Conservation (phyloP, 441 rosid species). For the Gossypium schwendimanii region DNA sequence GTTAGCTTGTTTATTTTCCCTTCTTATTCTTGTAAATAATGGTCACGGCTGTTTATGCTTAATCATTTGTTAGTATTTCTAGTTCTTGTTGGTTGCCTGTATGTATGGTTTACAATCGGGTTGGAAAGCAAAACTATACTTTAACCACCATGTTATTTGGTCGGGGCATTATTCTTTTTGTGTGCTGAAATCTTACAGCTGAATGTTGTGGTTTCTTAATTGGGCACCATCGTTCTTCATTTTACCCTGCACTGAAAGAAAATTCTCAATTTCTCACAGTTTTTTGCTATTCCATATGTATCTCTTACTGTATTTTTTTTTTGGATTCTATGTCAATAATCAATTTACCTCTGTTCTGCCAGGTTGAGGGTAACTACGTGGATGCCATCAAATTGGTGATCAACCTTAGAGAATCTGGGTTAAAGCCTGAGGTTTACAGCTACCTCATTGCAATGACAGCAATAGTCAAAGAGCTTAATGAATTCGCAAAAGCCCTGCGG, state of each 20-base stretch:
- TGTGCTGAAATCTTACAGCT: neutral
- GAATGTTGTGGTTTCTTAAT: neutral
- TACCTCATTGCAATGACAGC: conserved; percentile 86
- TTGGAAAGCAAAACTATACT: neutral
- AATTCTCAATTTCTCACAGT: neutral
- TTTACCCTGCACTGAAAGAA: neutral
- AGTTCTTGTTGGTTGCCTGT: neutral
- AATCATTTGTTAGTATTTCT: neutral
- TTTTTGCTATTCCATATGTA: neutral
- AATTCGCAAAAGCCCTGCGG: conserved; percentile 59
- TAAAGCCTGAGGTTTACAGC: conserved; percentile 76
- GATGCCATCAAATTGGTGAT: conserved; percentile 62
- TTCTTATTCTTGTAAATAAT: neutral
- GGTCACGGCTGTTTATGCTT: neutral
- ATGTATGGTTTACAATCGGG: neutral
- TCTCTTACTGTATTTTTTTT: neutral
- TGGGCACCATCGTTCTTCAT: neutral
- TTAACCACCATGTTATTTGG: conserved; percentile 5
- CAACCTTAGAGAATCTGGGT: conserved; percentile 53
- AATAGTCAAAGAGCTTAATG: conserved; percentile 85
- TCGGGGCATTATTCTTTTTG: neutral
- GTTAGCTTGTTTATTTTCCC: neutral
- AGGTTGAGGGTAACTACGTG: conserved; percentile 77
- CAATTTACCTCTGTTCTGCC: conserved; percentile 15
- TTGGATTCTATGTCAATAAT: neutral